Evolutionary conservation across 73 alveolate genomes (phyloP).

Genomic region (Blepharisma stoltei): DNA sequence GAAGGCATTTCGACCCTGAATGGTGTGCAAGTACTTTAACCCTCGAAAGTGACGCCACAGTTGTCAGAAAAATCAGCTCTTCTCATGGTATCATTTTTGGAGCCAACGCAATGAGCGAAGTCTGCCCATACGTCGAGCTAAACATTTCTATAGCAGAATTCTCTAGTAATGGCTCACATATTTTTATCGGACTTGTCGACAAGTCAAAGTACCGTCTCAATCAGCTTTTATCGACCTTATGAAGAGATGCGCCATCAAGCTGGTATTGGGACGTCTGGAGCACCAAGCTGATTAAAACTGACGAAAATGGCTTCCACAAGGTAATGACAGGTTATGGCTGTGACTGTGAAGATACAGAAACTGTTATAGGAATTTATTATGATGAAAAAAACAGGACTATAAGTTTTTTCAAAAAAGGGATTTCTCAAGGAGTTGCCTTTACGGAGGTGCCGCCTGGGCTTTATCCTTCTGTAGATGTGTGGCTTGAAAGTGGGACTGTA

Average conservation of each 20-base stretch:
- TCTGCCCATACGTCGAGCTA: slow-evolving; percentile 69
- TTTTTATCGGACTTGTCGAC: slow-evolving; percentile 78
- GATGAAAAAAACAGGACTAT: slow-evolving; percentile 71
- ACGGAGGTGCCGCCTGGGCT: slow-evolving; percentile 75
- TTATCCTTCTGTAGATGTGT: slow-evolving; percentile 74
- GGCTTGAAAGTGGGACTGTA: slow-evolving; percentile 76
- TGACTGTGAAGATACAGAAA: slow-evolving; percentile 70
- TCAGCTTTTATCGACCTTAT: slow-evolving; percentile 62
- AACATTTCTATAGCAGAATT: slow-evolving; percentile 60
- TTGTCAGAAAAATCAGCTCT: slow-evolving; percentile 50
- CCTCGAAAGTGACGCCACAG: slow-evolving; percentile 42
- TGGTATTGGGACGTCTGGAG: slow-evolving; percentile 87
- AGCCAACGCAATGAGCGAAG: slow-evolving; percentile 51
- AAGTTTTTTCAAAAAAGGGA: slow-evolving; percentile 79
- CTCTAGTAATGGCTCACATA: slow-evolving; percentile 62
- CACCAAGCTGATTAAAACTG: slow-evolving; percentile 68
- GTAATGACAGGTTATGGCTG: slow-evolving; percentile 84
- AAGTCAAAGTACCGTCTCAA: slow-evolving; percentile 60
- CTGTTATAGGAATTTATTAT: slow-evolving; percentile 72
- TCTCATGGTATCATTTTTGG: slow-evolving; percentile 80
- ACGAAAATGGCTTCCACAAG: slow-evolving; percentile 70
- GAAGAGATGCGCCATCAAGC: slow-evolving; percentile 79
- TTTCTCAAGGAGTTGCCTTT: slow-evolving; percentile 78
- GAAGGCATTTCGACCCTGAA: slow-evolving; percentile 61
- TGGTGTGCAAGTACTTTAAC: slow-evolving; percentile 75